These are phyloP conservation scores for Tetrastigma voinierianum DNA, from an alignment of 164 flowering plant species.

Conservation along the genomic window DNA sequence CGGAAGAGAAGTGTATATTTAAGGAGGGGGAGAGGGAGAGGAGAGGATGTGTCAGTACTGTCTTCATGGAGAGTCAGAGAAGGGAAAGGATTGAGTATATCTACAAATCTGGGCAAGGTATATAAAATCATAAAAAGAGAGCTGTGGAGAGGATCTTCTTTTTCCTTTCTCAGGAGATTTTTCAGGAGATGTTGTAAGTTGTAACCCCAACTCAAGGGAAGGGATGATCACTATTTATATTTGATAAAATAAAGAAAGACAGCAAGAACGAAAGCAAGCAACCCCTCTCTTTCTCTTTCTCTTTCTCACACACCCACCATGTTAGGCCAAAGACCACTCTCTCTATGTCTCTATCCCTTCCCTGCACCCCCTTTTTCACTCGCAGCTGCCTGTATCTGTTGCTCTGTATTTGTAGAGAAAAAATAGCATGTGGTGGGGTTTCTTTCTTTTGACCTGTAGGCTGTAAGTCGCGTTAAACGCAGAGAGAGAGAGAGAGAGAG, in stretches of 20 bases:
- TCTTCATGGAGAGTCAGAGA: slow-evolving; percentile 50
- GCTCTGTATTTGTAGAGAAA: too few relatives aligned
- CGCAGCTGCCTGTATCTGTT: too few relatives aligned
- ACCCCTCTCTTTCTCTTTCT: slow-evolving; percentile 2
- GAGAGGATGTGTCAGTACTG: slow-evolving; percentile 37
- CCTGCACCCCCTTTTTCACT: too few relatives aligned
- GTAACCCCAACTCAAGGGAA: slow-evolving; percentile 1
- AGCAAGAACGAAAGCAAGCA: too few relatives aligned
- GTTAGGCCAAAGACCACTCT: background rate
- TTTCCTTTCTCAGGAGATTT: background rate
- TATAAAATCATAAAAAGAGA: background rate
- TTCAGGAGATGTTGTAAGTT: background rate
- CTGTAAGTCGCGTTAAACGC: background rate
- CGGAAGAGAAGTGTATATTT: slow-evolving; percentile 23
- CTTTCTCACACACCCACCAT: background rate
- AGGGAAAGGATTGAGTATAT: slow-evolving; percentile 35
- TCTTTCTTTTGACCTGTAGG: slow-evolving; percentile 1
- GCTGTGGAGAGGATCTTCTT: background rate
- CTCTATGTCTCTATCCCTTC: background rate
- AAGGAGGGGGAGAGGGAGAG: slow-evolving; percentile 3
- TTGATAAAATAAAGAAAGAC: slow-evolving; percentile 5
- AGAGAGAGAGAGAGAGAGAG: too few relatives aligned
- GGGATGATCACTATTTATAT: slow-evolving; percentile 6
- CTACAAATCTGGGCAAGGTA: slow-evolving; percentile 28
- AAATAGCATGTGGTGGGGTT: background rate